Evolutionary conservation across 257 asterid genomes (phyloP).

Genomic region (Scutellaria galericulata): DNA sequence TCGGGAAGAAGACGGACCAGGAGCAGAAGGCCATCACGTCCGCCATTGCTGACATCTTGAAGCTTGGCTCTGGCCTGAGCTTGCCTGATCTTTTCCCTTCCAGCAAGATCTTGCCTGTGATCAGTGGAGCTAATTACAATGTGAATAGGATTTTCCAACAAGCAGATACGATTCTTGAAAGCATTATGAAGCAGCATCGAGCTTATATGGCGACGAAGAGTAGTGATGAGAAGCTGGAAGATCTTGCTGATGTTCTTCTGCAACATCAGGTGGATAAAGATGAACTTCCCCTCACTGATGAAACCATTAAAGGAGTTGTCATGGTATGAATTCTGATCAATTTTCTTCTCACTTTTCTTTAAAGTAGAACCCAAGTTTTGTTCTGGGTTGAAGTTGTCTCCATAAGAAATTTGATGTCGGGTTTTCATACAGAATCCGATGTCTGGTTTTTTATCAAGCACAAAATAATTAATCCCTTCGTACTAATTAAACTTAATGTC

Average conservation of each 20-base stretch:
- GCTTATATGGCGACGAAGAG: not conserved
- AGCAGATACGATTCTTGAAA: not conserved
- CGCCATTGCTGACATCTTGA: not conserved
- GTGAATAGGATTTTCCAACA: not conserved
- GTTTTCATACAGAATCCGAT: too few species aligned
- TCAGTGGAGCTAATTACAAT: not conserved
- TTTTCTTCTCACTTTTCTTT: not conserved
- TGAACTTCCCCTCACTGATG: conserved; percentile 22
- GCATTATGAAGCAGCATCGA: conserved; percentile 6
- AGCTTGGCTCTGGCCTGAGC: not conserved
- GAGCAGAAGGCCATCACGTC: not conserved
- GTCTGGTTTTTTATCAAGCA: too few species aligned
- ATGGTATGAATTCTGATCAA: not conserved
- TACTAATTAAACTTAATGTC: too few species aligned
- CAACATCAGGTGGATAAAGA: not conserved
- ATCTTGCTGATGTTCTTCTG: conserved; percentile 12
- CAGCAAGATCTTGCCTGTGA: not conserved
- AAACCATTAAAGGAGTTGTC: conserved; percentile 15
- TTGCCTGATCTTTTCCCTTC: conserved; percentile 15
- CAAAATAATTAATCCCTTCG: too few species aligned
- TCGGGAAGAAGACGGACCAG: not conserved
- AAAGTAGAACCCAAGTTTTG: too few species aligned
- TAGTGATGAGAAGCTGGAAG: not conserved
- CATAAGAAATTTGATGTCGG: too few species aligned
- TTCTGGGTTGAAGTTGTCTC: too few species aligned